Percentiles rank a stretch among this genome's conserved stretches.
Evolutionary conservation across 768 basidiomycete genomes (phyloP).

Genomic region (Agaricus subrufescens): DNA sequence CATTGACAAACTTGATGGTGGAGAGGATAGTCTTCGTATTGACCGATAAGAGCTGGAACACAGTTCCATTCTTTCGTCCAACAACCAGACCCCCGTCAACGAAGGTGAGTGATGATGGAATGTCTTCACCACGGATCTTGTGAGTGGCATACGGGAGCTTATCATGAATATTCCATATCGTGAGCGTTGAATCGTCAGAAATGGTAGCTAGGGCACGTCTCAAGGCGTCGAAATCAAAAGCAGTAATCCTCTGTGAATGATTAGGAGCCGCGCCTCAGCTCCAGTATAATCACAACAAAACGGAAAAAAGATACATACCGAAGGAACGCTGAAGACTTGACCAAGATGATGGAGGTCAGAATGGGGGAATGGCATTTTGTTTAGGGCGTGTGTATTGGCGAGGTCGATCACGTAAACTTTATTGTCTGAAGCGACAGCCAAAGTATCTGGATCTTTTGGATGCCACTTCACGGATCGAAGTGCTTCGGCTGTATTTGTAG

Average conservation of each 20-base stretch:
- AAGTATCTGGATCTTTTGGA: constrained; percentile 71
- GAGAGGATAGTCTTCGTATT: constrained; percentile 71
- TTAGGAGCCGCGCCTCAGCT: not conserved
- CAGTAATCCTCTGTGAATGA: constrained; percentile 58
- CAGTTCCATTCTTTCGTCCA: constrained; percentile 78
- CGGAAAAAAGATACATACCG: constrained; percentile 42
- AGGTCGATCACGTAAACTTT: constrained; percentile 77
- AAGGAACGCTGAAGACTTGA: constrained; percentile 62
- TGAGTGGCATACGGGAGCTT: constrained; percentile 70
- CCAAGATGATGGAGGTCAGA: constrained; percentile 65
- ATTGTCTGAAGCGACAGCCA: constrained; percentile 79
- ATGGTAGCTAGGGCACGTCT: constrained; percentile 78
- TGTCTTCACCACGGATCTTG: constrained; percentile 74
- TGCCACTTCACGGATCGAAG: constrained; percentile 88
- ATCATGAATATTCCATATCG: constrained; percentile 79
- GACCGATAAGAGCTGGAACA: constrained; percentile 78
- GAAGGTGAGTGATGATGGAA: constrained; percentile 79
- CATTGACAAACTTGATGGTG: constrained; percentile 75
- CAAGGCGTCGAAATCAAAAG: constrained; percentile 80
- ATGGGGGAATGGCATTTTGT: constrained; percentile 64
- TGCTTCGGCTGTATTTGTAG: constrained; percentile 53
- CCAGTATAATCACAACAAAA: not conserved
- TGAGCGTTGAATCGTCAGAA: constrained; percentile 76
- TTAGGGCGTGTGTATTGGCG: constrained; percentile 52
- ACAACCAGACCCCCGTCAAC: constrained; percentile 84